Base-by-base conservation (phyloP, 1,139 yeast species). In the Candida buenavistaensis region DNA sequence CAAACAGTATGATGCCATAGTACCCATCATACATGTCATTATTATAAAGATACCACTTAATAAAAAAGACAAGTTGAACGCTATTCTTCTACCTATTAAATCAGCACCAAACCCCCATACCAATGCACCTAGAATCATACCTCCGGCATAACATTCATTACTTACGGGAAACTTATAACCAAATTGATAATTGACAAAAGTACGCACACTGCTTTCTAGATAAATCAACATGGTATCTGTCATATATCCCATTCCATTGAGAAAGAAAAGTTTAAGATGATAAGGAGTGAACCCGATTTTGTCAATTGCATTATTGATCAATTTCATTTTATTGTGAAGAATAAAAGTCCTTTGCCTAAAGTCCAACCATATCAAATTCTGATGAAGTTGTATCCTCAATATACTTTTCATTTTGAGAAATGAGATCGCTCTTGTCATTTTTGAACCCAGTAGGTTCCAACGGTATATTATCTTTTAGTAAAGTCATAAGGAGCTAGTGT, bases 211-310 rank as follows among this genome's bases (percentile, higher is more conserved):
- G 37, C 64, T 52, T 45, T 67, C 73, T 26, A 64, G 48, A 50
- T 64, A 61, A 26, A 68, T 70, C 45, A 80, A 59, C 50, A 78
- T 78, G 12, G 82, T 75, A 51, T 80, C 85, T 17, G 76, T 79
- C 5, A 80, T 74, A 48, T 80, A 80, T 12, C 86, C 86, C 70
- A 78, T 71, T 12, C 85, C 85, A 40, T 73, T 75, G 24, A 75
- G 50, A 45, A 64, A 63, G 47, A 74, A 62, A 21, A 61, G 44
- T 37, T 62, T 62, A 28, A 59, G 45, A 44, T 62, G 68, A 41
- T 60, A 62, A 25, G 58, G 57, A 15, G 68, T 62, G 41, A 60
- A 61, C 1, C 67, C 68, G 38, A 62, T 62, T 41, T 62, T 65
- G 44, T 62, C 68, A 31, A 61, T 55, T 8, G 68, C 56, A 38